phyloP scores from a whole-genome alignment of 345 rosid genomes.

The Eucalyptus urophylla region DNA sequence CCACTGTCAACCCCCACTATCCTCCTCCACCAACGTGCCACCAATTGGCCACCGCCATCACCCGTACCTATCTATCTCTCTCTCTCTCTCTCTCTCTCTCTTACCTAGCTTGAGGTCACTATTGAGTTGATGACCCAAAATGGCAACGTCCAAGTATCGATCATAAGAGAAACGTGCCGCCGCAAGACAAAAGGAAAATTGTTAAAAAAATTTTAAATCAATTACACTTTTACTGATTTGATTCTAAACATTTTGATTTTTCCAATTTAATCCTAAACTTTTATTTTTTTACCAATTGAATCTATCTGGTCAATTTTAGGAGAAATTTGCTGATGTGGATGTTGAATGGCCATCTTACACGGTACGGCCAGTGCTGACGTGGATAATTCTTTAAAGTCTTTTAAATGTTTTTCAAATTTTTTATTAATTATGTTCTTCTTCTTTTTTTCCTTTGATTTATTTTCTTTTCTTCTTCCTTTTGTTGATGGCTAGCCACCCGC shows the following conservation, averaged over 20 bases:
- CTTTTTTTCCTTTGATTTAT: no score
- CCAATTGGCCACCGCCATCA: not conserved
- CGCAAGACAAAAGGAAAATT: no score
- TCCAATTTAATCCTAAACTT: fast-evolving
- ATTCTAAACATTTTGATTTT: no score
- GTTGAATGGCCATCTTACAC: fast-evolving
- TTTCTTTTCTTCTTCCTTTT: no score
- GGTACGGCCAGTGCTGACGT: fast-evolving
- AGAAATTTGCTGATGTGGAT: fast-evolving
- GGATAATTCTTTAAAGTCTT: no score
- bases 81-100: not conserved
- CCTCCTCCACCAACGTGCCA: not conserved
- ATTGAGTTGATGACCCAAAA: not conserved
- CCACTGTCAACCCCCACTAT: not conserved
- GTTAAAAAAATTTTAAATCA: no score
- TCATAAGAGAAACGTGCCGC: not conserved
- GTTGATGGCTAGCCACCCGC: fast-evolving
- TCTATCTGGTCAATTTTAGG: fast-evolving
- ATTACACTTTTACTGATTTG: no score
- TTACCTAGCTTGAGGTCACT: not conserved
- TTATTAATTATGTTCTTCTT: no score
- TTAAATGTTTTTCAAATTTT: no score
- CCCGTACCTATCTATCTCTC: fast-evolving
- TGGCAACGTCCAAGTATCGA: not conserved
- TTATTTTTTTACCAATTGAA: no score